Percentiles rank a stretch among this genome's conserved stretches.
Conservation (phyloP, 2,329 filamentous ascomycete genomes). For the Exserohilum rostratum region DNA sequence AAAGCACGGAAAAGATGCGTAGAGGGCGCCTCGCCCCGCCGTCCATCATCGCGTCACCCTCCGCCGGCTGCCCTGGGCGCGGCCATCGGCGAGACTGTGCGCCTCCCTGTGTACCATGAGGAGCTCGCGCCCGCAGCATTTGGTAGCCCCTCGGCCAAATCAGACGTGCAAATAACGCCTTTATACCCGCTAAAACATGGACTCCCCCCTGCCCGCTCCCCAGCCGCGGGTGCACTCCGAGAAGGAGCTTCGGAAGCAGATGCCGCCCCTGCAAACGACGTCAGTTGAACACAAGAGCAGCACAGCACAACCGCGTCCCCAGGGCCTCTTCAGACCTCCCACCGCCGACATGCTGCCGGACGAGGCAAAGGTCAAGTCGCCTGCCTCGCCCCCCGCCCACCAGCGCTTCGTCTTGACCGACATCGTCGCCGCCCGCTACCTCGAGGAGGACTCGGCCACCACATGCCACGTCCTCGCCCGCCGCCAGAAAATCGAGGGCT, state of each 20-base stretch:
- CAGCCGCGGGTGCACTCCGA: constrained; percentile 29
- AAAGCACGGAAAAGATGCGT: constrained; percentile 28
- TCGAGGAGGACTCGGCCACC: constrained; percentile 83
- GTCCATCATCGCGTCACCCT: constrained; percentile 8
- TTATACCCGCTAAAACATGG: constrained; percentile 20
- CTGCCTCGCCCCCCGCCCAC: constrained; percentile 46
- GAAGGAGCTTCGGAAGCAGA: constrained; percentile 36
- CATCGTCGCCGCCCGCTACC: constrained; percentile 69
- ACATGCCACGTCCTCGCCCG: constrained; percentile 69
- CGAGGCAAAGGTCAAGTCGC: constrained; percentile 21
- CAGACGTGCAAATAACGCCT: not conserved
- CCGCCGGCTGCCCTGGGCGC: constrained; percentile 19
- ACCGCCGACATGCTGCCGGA: constrained; percentile 21
- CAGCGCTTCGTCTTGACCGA: constrained; percentile 70
- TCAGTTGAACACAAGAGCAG: constrained; percentile 25
- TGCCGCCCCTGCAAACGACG: constrained; percentile 35
- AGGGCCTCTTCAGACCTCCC: constrained; percentile 12
- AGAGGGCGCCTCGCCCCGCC: constrained; percentile 10
- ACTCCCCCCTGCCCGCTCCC: constrained; percentile 24
- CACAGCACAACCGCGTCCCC: constrained; percentile 21
- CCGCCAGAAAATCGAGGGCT: constrained; percentile 73
- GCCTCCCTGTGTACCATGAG: constrained; percentile 31
- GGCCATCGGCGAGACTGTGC: constrained; percentile 25
- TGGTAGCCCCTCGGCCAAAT: constrained; percentile 8
- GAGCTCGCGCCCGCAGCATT: constrained; percentile 14